A percentile compares a stretch with the other conserved stretches of the same genome.
These are phyloP conservation scores for Rhizopus delemar DNA, from an alignment of 371 early-diverging fungal species.

Conservation along the genomic window DNA sequence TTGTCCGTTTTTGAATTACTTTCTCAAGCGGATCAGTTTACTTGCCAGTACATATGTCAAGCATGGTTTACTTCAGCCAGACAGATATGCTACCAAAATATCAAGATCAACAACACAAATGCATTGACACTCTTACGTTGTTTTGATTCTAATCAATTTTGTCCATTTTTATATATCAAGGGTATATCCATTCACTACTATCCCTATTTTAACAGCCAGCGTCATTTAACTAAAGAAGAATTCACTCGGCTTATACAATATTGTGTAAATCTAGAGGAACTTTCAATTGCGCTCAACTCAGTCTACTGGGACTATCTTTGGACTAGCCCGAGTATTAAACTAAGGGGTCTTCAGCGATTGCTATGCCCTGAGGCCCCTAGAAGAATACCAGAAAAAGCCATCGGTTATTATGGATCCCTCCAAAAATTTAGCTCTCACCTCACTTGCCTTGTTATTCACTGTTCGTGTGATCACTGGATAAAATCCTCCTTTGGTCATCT, in stretches of 20 bases:
- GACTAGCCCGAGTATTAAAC: no score
- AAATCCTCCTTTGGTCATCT: neutral
- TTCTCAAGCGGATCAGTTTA: neutral
- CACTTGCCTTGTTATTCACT: slow-evolving; percentile 4
- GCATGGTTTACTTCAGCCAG: slow-evolving; percentile 7
- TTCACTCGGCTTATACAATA: neutral
- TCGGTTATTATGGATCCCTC: slow-evolving; percentile 10
- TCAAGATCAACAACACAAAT: slow-evolving; percentile 6
- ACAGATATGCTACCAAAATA: slow-evolving; percentile 8
- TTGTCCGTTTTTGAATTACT: slow-evolving; percentile 1
- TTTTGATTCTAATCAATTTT: neutral
- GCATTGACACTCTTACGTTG: slow-evolving; percentile 7
- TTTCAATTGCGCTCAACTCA: neutral
- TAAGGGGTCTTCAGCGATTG: neutral
- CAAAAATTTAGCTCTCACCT: slow-evolving; percentile 5
- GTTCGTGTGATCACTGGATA: slow-evolving; percentile 11
- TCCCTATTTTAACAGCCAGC: slow-evolving; percentile 7
- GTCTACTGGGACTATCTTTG: slow-evolving; percentile 1
- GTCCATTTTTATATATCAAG: neutral
- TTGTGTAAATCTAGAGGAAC: neutral
- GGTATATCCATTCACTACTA: slow-evolving; percentile 6
- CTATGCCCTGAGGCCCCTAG: neutral
- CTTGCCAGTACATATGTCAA: slow-evolving; percentile 15
- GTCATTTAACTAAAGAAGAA: neutral
- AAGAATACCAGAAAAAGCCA: neutral